Conservation (phyloP, 2,329 filamentous ascomycete genomes). For the Zymoseptoria pseudotritici region DNA sequence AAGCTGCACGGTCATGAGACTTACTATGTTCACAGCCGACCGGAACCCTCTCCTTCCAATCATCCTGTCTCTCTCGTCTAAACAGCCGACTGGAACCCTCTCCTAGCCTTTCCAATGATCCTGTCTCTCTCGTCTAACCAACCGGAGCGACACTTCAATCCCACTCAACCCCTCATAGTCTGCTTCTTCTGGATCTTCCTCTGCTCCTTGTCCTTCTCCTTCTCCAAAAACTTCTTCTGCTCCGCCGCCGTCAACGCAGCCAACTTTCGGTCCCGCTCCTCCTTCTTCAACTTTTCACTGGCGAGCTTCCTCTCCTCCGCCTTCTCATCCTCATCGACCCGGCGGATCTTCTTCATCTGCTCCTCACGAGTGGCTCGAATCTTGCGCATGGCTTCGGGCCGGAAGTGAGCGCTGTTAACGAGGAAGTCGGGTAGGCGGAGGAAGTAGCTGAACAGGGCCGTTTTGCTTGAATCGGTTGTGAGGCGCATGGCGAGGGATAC, state of each 20-base stretch:
- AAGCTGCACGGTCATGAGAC: background rate
- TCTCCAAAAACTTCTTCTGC: constrained; percentile 57
- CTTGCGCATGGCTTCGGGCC: constrained; percentile 78
- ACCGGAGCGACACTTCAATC: background rate
- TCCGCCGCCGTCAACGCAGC: constrained; percentile 59
- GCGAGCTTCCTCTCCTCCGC: constrained; percentile 51
- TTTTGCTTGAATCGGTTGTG: constrained; percentile 52
- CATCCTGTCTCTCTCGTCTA: background rate
- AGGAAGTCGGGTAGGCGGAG: constrained; percentile 78
- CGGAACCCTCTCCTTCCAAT: background rate
- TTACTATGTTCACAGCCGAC: background rate
- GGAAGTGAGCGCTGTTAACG: constrained; percentile 71
- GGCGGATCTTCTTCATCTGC: constrained; percentile 70
- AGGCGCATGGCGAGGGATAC: constrained; percentile 68
- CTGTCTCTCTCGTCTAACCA: background rate
- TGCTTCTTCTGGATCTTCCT: constrained; percentile 56
- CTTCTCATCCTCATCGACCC: constrained; percentile 64
- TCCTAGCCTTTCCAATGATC: background rate
- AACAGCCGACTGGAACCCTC: background rate
- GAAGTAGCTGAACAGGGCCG: constrained; percentile 70
- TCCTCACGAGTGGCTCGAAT: constrained; percentile 73
- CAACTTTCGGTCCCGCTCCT: constrained; percentile 64
- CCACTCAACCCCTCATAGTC: constrained; percentile 42
- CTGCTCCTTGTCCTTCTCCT: constrained; percentile 72
- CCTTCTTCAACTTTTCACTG: constrained; percentile 62